phyloP scores from a whole-genome alignment of 1,139 yeast species.

The Candida buenavistaensis region DNA sequence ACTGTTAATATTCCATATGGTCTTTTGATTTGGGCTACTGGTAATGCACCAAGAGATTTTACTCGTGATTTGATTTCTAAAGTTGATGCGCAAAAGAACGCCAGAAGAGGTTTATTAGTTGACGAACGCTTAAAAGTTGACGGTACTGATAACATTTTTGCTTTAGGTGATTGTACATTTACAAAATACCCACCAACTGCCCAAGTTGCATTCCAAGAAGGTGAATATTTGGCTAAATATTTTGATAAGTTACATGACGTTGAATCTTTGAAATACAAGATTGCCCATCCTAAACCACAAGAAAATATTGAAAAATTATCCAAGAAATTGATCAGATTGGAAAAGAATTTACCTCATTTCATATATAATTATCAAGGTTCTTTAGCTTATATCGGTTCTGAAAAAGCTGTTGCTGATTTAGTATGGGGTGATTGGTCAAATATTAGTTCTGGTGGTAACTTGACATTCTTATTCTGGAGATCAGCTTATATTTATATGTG shows the following conservation, averaged over 20 bases:
- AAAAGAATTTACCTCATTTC: conserved; percentile 56
- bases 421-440: conserved; percentile 86
- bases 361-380: conserved; percentile 71
- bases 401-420: conserved; percentile 90
- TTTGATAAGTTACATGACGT: conserved; percentile 71
- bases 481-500: conserved; percentile 92
- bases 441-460: conserved; percentile 77
- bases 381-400: conserved; percentile 82
- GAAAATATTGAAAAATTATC: conserved; percentile 41
- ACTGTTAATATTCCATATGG: conserved; percentile 77
- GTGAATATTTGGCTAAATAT: conserved; percentile 72
- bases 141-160: conserved; percentile 83
- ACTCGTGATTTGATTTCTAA: conserved; percentile 64
- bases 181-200: conserved; percentile 95
- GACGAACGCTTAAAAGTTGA: conserved; percentile 80
- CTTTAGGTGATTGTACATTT: conserved; percentile 92
- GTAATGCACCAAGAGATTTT: conserved; percentile 86
- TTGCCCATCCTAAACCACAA: conserved; percentile 26
- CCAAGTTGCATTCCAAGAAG: conserved; percentile 96
- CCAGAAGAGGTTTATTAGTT: conserved; percentile 86
- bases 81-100: conserved; percentile 80
- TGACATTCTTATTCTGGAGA: conserved; percentile 93
- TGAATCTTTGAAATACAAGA: conserved; percentile 53
- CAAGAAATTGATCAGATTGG: conserved; percentile 41
- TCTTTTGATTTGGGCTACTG: conserved; percentile 94